Evolutionary conservation across 1,139 yeast species (phyloP), one percentile per base, ranked within the genome.

Genomic region (Taphrina betulina): DNA sequence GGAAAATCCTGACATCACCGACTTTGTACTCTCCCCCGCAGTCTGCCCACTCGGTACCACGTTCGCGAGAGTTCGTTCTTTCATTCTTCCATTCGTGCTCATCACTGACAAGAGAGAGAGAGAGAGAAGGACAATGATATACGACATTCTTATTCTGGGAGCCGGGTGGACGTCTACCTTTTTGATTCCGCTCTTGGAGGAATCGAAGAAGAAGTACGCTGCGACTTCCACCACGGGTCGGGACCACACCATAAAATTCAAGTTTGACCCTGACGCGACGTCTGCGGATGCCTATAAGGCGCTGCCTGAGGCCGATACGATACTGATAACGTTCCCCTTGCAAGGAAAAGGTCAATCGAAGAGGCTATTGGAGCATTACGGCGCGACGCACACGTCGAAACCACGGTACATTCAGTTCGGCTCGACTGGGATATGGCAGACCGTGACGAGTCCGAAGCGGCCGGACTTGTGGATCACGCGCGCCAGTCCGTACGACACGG

Each of bases 151-250:
- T 23, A 40, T 50, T 3, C 20, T 50, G 33, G 54, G 54, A 16
- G 54, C 54, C 5, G 54, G 54, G 3, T 50, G 54, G 54, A 50
- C 54, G n/a, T 50, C 54, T 3, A 50, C 54, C 46, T 50, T 50
- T 23, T 33, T 50, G 34, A 40, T 38, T 22, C 54, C 54, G 5
- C 34, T 40, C 3, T 23, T 41, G 7, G 20, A 33, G n/a, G 46
- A 38, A n/a, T 29, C 19, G 2, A 33, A 31, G 19, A 5, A 34
- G 26, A 29, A 33, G 17, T 50, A 22, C 20, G 46, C 46, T 5
- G 54, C 54, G 14, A 50, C 54, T 7, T 34, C 44, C 17, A 40
- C 41, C 14, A 50, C 54, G 14, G 54, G 54, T n/a, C 38, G 40
- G 14, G 54, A 40, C 40, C 29, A 31, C 41, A 38, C 54, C 31